Evolutionary conservation across 2,329 filamentous ascomycete species (phyloP).

Genomic region (Apiospora aurea): DNA sequence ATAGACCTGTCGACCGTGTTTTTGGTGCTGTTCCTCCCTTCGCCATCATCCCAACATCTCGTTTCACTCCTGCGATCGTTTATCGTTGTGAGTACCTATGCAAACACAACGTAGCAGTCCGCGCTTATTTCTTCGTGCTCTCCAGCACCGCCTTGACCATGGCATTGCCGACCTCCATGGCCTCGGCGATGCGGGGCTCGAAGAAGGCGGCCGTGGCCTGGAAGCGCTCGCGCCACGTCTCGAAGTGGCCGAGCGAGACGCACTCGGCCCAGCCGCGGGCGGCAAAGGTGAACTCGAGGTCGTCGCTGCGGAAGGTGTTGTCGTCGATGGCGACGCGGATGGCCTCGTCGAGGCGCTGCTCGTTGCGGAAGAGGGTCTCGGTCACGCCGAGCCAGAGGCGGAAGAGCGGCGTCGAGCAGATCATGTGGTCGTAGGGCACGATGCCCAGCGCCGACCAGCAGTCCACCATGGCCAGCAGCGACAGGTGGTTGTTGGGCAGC

Average conservation of each 20-base stretch:
- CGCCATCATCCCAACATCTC: neutral
- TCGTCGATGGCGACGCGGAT: conserved; percentile 88
- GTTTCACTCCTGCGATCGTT: neutral
- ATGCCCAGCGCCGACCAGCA: conserved; percentile 96
- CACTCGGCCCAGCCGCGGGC: conserved; percentile 96
- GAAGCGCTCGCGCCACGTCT: conserved; percentile 91
- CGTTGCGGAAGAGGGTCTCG: conserved; percentile 91
- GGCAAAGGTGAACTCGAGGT: conserved; percentile 97
- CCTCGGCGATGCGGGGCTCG: conserved; percentile 86
- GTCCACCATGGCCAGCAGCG: conserved; percentile 94
- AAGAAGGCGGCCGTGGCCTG: conserved; percentile 92
- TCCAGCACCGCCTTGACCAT: conserved; percentile 97
- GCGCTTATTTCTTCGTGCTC: conserved; percentile 62
- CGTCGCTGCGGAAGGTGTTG: conserved; percentile 90
- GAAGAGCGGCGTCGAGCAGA: conserved; percentile 97
- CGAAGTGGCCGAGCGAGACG: conserved; percentile 89
- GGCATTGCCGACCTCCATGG: conserved; percentile 86
- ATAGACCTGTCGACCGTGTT: neutral
- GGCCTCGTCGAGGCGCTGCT: conserved; percentile 80
- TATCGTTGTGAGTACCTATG: neutral
- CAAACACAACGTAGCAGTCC: neutral
- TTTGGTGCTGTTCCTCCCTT: neutral
- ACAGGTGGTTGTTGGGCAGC: conserved; percentile 94
- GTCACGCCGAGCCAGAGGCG: conserved; percentile 97
- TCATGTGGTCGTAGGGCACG: conserved; percentile 99